phyloP scores from a whole-genome alignment of 768 basidiomycete genomes.

The Auricularia auricula-judae region DNA sequence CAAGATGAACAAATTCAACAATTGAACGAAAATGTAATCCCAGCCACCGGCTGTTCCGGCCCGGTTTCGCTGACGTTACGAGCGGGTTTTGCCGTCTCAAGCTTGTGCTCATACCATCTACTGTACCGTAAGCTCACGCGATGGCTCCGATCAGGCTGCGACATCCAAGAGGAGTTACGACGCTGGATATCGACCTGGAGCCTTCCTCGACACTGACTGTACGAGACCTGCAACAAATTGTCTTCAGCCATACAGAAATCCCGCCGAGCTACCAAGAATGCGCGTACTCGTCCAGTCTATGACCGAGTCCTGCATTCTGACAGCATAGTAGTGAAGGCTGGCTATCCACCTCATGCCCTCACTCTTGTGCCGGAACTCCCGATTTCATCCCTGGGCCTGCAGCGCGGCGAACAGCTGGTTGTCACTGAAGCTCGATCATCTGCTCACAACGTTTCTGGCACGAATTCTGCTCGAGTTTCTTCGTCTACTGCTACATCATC shows the following conservation, averaged over 20 bases:
- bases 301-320: not conserved
- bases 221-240: slow-evolving; percentile 62
- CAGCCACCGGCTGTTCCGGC: too few relatives aligned
- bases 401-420: slow-evolving; percentile 76
- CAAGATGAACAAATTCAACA: too few relatives aligned
- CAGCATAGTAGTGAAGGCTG: slow-evolving; percentile 51
- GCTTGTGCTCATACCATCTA: too few relatives aligned
- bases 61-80: too few relatives aligned
- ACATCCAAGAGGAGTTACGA: slow-evolving; percentile 74
- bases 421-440: slow-evolving; percentile 33
- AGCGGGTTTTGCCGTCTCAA: too few relatives aligned
- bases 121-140: too few relatives aligned
- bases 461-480: slow-evolving; percentile 6
- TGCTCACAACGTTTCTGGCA: not conserved
- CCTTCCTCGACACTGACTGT: slow-evolving; percentile 43
- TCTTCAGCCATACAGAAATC: slow-evolving; percentile 58
- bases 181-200: slow-evolving; percentile 55
- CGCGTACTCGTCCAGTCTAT: slow-evolving; percentile 28
- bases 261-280: slow-evolving; percentile 67
- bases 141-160: slow-evolving; percentile 74
- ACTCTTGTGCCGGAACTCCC: slow-evolving; percentile 65
- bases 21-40: too few relatives aligned
- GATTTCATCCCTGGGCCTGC: slow-evolving; percentile 64
- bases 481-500: slow-evolving; percentile 1
- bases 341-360: slow-evolving; percentile 74